Evolutionary conservation across 106 monocot species (phyloP), one percentile per base, ranked within the genome.

Genomic region (Hemerocallis citrina): DNA sequence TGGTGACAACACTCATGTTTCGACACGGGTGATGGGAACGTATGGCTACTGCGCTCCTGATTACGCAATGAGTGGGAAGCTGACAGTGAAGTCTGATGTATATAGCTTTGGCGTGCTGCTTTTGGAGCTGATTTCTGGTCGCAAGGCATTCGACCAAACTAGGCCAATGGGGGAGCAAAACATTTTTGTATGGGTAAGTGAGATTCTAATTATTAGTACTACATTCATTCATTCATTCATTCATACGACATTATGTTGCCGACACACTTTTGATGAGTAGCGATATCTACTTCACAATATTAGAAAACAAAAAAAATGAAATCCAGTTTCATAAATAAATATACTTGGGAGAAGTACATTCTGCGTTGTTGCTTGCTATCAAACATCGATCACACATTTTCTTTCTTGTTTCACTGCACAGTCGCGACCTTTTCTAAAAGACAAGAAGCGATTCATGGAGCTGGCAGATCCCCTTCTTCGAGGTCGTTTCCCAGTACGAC

Each of bases 1-100:
- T 12, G 86, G 79, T 22, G 82, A 76, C 32, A 51, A 64, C 23
- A 82, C 82, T 15, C 87, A 87, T 38, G 87, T 87, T 31, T 87
- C 87, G 3, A 87, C 87, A 1, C 61, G 82, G 32, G 87, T 87
- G 17, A 87, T 82, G 87, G 87, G 87, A 40, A 82, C 87, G 3
- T 82, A 70, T 13, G 87, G 87, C 17, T 87, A 87, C 34, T 79
- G 82, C 48, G 87, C 82, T 47, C 87, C 82, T 1, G 82, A 87
- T 32, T 87, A 87, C 28, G 43, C 51, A 4, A 54, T 65, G 69
- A 74, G 65, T 17, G 74, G 79, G 0, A 79, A 79, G 37, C 47
- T 79, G 28, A 79, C 55, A 2, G 65, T 70, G 16, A 74, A 70
- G 61, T 69, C 64, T 14, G 79, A 79, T 55, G 56, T 79, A 2